These are phyloP conservation scores for Arthroderma uncinatum DNA, from an alignment of 2,329 filamentous ascomycete species.

Conservation along the genomic window DNA sequence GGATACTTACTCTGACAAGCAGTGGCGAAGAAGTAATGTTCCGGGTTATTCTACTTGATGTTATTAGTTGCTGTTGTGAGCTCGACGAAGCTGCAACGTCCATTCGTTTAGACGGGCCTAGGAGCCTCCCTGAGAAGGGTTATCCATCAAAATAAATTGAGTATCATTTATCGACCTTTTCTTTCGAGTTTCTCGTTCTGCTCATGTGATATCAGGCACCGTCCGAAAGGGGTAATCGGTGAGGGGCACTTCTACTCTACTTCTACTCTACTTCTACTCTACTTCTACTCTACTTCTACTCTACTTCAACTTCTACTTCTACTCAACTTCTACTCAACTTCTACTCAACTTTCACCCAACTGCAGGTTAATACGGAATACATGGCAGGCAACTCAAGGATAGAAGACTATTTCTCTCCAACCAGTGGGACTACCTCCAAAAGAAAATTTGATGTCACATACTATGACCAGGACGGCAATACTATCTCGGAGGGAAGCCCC, in stretches of 20 bases:
- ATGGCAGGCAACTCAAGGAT: background rate
- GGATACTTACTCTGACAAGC: background rate
- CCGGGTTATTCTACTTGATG: background rate
- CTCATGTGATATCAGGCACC: background rate
- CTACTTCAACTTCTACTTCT: background rate
- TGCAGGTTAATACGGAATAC: background rate
- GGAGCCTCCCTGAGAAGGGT: background rate
- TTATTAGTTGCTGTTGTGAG: background rate
- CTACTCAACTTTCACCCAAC: background rate
- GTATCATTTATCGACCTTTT: background rate
- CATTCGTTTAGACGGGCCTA: background rate
- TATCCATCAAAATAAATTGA: conserved; percentile 3
- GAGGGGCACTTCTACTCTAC: background rate
- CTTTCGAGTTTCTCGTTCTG: background rate
- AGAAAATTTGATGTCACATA: background rate
- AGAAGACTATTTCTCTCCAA: background rate
- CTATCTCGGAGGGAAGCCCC: background rate
- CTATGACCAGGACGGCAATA: background rate
- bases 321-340: too few relatives aligned
- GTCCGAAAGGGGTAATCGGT: conserved; percentile 3
- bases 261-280: background rate
- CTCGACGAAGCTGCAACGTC: background rate
- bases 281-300: background rate
- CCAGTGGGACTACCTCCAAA: background rate
- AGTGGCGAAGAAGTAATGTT: background rate